Base-by-base conservation (phyloP, 2,329 filamentous ascomycete genomes). In the Talaromyces sp. region DNA sequence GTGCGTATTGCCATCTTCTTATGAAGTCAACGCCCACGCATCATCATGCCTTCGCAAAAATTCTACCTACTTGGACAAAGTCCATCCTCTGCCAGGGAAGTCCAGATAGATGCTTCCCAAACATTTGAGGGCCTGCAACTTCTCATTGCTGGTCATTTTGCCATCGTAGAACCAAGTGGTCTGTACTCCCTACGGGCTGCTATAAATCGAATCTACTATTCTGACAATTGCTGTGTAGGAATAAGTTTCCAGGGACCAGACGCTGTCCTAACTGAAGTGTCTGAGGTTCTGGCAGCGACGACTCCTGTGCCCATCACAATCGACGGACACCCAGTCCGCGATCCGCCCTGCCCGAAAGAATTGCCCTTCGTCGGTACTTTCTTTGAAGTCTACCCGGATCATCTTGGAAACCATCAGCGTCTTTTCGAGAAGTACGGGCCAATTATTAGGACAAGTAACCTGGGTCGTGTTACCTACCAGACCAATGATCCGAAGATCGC, bases 381-480 rank as follows among this genome's bases (percentile, higher is more conserved):
- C 73, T 82, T 83, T 52, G 83, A 86, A 66, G 73, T 86, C 10
- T 87, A 80, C 69, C 85, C 85, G 0, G 85, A 87, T 67, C 84
- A 85, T 66, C 76, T 87, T 0, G 85, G 85, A 2, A 87, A 87
- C 72, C 81, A 85, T 64, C 79, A 85, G 52, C 78, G 84, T 0
- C 74, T 86, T 0, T 86, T 86, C 60, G 80, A 82, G 1, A 79
- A 79, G 45, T 86, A 84, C 66, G 84, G 84, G 0, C 80, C 81
- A 0, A 66, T 87, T 0, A 79, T 87, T 70, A 79, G 79, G 68
- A 86, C 84, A 0, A 82, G 71, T 19, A 85, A 81, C 70, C 80
- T 86, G 74, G 85, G 85, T 11, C 45, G 59, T 3, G 4, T 41
- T 2, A 52, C 33, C 9, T 62, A 62, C 11, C 59, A 62, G 14